Evolutionary conservation across 2,329 filamentous ascomycete genomes (phyloP), one percentile per base, ranked within the genome.

Genomic region (Graphilbum ipis-grandicollis): DNA sequence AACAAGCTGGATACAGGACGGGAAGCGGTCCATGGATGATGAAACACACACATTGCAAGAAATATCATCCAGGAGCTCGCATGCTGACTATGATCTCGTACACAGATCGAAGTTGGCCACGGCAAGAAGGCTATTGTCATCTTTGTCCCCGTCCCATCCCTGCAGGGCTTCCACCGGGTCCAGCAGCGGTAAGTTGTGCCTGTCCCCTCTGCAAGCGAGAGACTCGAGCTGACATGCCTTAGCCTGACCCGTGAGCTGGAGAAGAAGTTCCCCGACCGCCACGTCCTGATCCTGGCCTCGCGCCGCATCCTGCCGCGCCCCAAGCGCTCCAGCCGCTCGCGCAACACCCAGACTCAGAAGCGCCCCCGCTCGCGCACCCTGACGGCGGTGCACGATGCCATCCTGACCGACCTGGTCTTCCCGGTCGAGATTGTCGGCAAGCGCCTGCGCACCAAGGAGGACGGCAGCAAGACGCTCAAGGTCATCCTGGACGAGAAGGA

Each of bases 191-290:
- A 86, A 67, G 79, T 65, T 32, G 19, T 5, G 29, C 9, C 25
- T 13, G 8, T 13, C 9, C 14, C 14, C 26, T 13, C 5, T 28
- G 8, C 8, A 7, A 25, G 12, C 23, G 23, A 12, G 23, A 7
- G 21, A 3, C n/a, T 22, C 8, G 22, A 19, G 17, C 18, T 23
- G 4, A n/a, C 26, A 21, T 43, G 8, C 9, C 34, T 31, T 46
- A 96, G 88, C 62, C 79, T 98, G 60, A 98, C 90, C 66, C 90
- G 90, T 69, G 90, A 98, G 76, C 86, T 98, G 60, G 90, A 98
- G 81, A 98, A 98, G 85, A 98, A 98, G 75, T 98, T 98, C 84
- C 96, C 90, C 49, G 90, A 98, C 76, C 90, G 90, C 68, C 90
- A 98, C 68, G 90, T 98, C 64, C 74, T 98, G 64, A 85, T 98